phyloP scores from a whole-genome alignment of 169 alveolate species.

The Gregarina niphandrodes region DNA sequence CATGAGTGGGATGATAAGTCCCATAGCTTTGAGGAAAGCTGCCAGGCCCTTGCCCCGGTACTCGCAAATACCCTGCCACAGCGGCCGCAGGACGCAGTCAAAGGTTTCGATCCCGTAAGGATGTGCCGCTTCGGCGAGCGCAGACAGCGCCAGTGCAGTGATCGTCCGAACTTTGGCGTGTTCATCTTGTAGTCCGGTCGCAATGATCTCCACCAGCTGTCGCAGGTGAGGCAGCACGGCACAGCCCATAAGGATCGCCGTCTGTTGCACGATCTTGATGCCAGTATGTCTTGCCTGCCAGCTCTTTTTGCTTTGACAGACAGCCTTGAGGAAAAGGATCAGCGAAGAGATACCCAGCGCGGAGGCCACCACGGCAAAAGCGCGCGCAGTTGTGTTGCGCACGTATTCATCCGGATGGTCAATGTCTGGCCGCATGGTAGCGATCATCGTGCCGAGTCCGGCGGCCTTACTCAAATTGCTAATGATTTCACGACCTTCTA shows the following conservation, averaged over 20 bases:
- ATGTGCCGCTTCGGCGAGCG: conserved; percentile 96
- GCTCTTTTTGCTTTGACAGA: conserved; percentile 67
- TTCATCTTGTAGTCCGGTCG: conserved; percentile 84
- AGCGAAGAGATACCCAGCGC: conserved; percentile 91
- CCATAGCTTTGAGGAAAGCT: conserved; percentile 91
- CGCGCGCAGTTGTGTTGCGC: conserved; percentile 75
- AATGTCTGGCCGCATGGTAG: conserved; percentile 97
- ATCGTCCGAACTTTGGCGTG: conserved; percentile 79
- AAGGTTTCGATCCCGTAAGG: conserved; percentile 99
- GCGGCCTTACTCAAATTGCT: conserved; percentile 80
- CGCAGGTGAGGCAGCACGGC: conserved; percentile 91
- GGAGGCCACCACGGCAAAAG: conserved; percentile 97
- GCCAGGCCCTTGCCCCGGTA: conserved; percentile 89
- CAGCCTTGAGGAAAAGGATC: conserved; percentile 90
- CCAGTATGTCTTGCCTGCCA: conserved; percentile 99
- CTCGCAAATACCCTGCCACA: conserved; percentile 84
- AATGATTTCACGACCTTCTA: conserved; percentile 91
- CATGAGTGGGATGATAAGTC: conserved; percentile 90
- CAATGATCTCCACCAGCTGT: conserved; percentile 80
- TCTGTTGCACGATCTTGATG: conserved; percentile 86
- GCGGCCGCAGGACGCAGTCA: conserved; percentile 77
- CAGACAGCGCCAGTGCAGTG: conserved; percentile 93
- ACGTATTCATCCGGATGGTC: conserved; percentile 98
- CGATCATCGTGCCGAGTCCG: conserved; percentile 95
- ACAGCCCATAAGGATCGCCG: conserved; percentile 88